Evolutionary conservation across 1,139 yeast genomes (phyloP).

Genomic region (Chernovozyma aurita): DNA sequence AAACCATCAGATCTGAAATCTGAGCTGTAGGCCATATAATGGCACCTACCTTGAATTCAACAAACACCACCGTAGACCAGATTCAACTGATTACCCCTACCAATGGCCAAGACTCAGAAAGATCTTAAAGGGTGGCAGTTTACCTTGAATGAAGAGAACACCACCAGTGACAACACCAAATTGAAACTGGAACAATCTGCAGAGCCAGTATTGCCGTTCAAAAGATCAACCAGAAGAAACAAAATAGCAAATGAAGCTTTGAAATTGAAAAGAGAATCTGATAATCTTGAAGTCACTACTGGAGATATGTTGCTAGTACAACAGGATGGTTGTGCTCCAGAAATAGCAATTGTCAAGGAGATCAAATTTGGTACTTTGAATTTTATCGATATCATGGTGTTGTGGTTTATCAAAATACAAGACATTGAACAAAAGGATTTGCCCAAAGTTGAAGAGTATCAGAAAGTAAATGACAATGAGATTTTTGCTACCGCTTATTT

Average conservation of each 20-base stretch:
- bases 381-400: conserved; percentile 33
- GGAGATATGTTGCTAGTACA: conserved; percentile 38
- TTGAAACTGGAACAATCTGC: conserved; percentile 13
- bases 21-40: no score
- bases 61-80: no score
- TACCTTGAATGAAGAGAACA: conserved; percentile 5
- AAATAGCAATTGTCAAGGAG: conserved; percentile 37
- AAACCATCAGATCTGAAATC: no score
- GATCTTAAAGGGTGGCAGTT: conserved; percentile 32
- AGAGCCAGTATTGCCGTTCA: conserved; percentile 5
- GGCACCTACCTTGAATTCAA: no score
- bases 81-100: no score
- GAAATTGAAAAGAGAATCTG: conserved; percentile 24
- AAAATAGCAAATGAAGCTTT: conserved; percentile 14
- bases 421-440: conserved; percentile 20
- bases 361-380: conserved; percentile 35
- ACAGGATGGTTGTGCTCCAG: conserved; percentile 14
- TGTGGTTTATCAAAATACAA: conserved; percentile 28
- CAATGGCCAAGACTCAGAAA: conserved; percentile 20
- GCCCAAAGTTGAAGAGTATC: conserved; percentile 12
- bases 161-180: conserved; percentile 2
- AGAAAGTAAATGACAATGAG: conserved; percentile 23
- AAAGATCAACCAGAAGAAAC: conserved; percentile 14
- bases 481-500: conserved; percentile 38
- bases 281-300: conserved; percentile 31